These are phyloP conservation scores for Castanea mollissima DNA, from an alignment of 306 rosid genomes.

Conservation along the genomic window DNA sequence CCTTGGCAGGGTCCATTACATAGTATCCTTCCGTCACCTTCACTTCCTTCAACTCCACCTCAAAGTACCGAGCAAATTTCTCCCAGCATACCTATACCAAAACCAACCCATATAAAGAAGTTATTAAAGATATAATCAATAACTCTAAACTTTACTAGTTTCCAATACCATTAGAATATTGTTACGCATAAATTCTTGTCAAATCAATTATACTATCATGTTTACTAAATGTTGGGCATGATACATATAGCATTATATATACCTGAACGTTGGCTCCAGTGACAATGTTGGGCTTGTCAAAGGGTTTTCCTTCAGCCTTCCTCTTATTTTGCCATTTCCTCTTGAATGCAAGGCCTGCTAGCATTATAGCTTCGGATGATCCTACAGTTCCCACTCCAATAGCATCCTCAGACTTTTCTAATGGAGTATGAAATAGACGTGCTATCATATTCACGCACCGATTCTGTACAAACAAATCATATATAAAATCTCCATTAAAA, in stretches of 20 bases:
- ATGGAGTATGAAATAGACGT: conserved; percentile 55
- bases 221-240: neutral
- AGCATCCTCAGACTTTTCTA: conserved; percentile 49
- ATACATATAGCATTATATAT: neutral
- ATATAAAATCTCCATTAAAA: too few species aligned
- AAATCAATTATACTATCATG: neutral
- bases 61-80: conserved; percentile 73
- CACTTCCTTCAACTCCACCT: conserved; percentile 74
- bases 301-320: conserved; percentile 56
- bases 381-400: conserved; percentile 74
- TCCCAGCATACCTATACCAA: conserved; percentile 66
- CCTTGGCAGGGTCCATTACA: conserved; percentile 76
- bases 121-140: too few species aligned
- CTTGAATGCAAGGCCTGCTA: conserved; percentile 84
- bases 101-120: too few species aligned
- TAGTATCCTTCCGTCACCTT: conserved; percentile 65
- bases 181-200: too few species aligned
- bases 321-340: conserved; percentile 72
- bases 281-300: conserved; percentile 66
- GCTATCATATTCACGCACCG: conserved; percentile 83
- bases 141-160: too few species aligned
- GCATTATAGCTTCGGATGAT: conserved; percentile 86
- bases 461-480: conserved; percentile 33
- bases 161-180: too few species aligned
- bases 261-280: conserved; percentile 80